These are phyloP conservation scores for Sporobolomyces pararoseus DNA, from an alignment of 768 basidiomycete species.

Conservation along the genomic window DNA sequence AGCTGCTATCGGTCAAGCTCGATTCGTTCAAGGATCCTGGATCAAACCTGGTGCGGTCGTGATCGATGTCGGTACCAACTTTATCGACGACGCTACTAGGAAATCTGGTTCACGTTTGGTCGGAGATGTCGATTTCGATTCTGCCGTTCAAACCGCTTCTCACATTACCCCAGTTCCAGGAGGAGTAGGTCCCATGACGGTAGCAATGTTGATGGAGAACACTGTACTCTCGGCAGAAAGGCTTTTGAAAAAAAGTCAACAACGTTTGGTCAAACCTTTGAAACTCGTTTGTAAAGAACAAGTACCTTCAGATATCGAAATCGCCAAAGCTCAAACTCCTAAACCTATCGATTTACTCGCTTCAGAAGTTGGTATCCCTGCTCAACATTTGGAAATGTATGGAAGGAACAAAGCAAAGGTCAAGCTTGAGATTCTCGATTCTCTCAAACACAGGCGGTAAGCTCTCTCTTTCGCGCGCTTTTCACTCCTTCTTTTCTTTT, in stretches of 20 bases:
- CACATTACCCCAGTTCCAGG: conserved; percentile 97
- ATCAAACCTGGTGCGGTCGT: conserved; percentile 90
- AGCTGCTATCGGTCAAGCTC: conserved; percentile 91
- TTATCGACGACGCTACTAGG: conserved; percentile 80
- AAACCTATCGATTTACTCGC: conserved; percentile 82
- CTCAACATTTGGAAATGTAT: conserved; percentile 86
- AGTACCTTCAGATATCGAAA: conserved; percentile 94
- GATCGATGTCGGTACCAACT: conserved; percentile 98
- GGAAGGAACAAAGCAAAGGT: conserved; percentile 98
- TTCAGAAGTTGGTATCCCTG: conserved; percentile 76
- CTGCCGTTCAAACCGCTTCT: conserved; percentile 73
- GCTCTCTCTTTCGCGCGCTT: not conserved
- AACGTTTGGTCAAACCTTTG: conserved; percentile 68
- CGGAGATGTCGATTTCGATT: conserved; percentile 84
- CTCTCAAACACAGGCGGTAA: conserved; percentile 71
- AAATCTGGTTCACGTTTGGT: conserved; percentile 94
- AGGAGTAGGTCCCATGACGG: conserved; percentile 99
- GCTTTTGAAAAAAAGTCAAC: conserved; percentile 64
- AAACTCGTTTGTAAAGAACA: conserved; percentile 72
- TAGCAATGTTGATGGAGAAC: conserved; percentile 95
- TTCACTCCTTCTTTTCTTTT: too few relatives aligned
- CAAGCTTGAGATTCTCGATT: conserved; percentile 78
- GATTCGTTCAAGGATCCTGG: conserved; percentile 89
- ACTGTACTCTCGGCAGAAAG: conserved; percentile 79
- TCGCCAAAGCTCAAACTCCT: conserved; percentile 88